A percentile compares a stretch with the other conserved stretches of the same genome.
Conservation (phyloP, 2,329 filamentous ascomycete genomes). For the Claviceps sp. region DNA sequence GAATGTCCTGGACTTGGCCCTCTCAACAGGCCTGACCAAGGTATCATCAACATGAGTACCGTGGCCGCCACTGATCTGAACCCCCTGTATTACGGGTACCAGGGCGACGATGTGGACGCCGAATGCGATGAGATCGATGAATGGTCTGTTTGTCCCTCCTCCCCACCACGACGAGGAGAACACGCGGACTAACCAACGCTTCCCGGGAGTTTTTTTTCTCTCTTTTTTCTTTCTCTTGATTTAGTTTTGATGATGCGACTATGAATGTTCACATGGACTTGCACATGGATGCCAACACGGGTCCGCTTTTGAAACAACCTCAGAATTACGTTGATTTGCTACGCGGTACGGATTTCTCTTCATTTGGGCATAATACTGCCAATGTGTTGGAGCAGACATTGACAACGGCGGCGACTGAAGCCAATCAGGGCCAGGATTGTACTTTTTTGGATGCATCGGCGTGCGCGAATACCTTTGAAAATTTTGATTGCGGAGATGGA, state of each 20-base stretch:
- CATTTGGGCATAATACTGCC: not conserved
- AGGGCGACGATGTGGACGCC: not conserved
- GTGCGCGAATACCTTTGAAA: not conserved
- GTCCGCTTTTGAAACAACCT: no score
- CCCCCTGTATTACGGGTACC: not conserved
- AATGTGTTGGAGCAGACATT: not conserved
- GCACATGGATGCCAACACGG: no score
- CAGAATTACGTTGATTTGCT: not conserved
- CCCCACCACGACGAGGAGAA: constrained; percentile 2
- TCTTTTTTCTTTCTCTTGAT: not conserved
- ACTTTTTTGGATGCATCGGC: not conserved
- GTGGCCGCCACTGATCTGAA: not conserved
- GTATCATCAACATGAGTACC: not conserved
- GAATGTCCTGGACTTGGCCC: no score
- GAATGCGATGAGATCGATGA: not conserved
- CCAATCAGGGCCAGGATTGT: not conserved
- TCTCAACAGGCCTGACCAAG: not conserved
- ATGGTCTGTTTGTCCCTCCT: constrained; percentile 5
- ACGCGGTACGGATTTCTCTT: not conserved
- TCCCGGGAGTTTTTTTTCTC: not conserved
- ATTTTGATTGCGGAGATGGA: not conserved
- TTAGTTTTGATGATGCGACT: not conserved
- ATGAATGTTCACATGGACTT: not conserved
- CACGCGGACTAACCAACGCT: constrained; percentile 1
- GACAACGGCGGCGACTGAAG: not conserved